A percentile compares a stretch with the other conserved stretches of the same genome.
Evolutionary conservation across 768 basidiomycete species (phyloP).

Genomic region (Crepidotus variabilis): DNA sequence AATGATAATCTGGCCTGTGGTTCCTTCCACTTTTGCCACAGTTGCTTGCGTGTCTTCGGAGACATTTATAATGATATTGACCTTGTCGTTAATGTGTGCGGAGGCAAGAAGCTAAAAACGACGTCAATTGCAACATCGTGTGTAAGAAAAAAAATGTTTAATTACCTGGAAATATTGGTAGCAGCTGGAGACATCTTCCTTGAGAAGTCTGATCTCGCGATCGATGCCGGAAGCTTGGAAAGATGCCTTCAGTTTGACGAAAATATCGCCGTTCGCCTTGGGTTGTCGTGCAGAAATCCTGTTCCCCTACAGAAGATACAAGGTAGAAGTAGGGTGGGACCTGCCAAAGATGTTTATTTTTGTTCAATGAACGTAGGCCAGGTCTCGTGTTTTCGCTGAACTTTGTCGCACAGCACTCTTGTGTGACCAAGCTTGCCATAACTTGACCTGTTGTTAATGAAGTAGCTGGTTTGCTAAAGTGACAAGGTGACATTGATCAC

Average conservation of each 20-base stretch:
- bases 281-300: neutral
- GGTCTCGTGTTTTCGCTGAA: too few species aligned
- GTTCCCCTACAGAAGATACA: too few species aligned
- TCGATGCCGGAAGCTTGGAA: neutral
- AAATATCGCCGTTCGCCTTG: neutral
- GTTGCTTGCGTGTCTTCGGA: neutral
- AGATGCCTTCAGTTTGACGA: neutral
- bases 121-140: neutral
- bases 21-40: neutral
- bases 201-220: neutral
- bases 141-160: neutral
- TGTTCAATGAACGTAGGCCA: too few species aligned
- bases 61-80: neutral
- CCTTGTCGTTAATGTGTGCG: neutral
- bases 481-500: too few species aligned
- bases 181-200: neutral
- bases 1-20: neutral
- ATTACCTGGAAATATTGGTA: neutral
- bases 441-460: too few species aligned
- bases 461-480: too few species aligned
- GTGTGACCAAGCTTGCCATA: too few species aligned
- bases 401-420: too few species aligned
- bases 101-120: neutral
- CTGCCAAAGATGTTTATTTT: too few species aligned
- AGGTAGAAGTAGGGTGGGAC: too few species aligned